Base-by-base conservation (phyloP, 2,329 filamentous ascomycete species). In the Simplicillium aogashimaense region DNA sequence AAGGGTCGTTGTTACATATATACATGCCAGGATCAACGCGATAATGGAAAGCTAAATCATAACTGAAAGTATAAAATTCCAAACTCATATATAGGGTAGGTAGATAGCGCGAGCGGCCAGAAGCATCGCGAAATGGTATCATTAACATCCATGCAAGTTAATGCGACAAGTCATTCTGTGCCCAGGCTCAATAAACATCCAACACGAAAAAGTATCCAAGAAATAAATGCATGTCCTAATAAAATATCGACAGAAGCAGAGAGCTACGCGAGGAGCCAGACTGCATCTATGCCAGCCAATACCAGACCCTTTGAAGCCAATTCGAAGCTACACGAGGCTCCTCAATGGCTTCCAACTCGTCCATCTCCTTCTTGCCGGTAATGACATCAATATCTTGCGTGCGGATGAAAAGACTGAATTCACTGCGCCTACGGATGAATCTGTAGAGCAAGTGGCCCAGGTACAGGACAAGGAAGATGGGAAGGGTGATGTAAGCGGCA, bases 401-500 rank as follows among this genome's bases (percentile, higher is more conserved):
- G n/a, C 57, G 63, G 14, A 61, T 66, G 11, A 55, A 58, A 15
- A 61, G 60, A 3, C 61, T 58, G 20, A 25, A 25, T 9, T 25
- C 20, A 25, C 20, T 25, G 20, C 20, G 20, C 6, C 9, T 25
- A 2, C 70, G 74, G 25, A 67, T 58, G 51, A 54, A 65, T 25
- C 20, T 25, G 46, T 55, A 59, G 8, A 70, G 17, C 63, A 80
- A 81, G 64, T 83, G 81, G 3, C 69, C 75, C 11, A 74, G 7
- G 50, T 82, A 84, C 1, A 98, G 63, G 1, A 65, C 57, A 2
- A 78, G 47, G 56, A 84, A 83, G 48, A 70, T 73, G 35, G 68
- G 79, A 1, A 82, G 63, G 9, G 69, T 81, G 51, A 84, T 67
- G 50, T 80, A 87, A 50, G 61, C 69, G 0, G 75, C 73, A n/a